Evolutionary conservation across 768 basidiomycete genomes (phyloP).

Genomic region (Clathrus columnatus): DNA sequence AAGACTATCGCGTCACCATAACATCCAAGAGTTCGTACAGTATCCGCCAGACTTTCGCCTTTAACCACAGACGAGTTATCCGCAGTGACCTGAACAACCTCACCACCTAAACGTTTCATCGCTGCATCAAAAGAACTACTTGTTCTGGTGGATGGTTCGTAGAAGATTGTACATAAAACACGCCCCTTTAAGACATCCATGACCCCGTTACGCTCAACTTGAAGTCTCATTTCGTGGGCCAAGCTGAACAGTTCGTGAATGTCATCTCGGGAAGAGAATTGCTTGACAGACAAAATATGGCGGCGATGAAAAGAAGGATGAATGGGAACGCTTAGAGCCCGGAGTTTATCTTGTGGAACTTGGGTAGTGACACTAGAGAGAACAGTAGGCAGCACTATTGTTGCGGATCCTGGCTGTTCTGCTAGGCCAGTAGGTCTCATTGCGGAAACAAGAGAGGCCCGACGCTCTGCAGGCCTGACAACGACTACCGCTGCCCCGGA

Average conservation of each 20-base stretch:
- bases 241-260: slow-evolving; percentile 90
- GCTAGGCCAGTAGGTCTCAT: slow-evolving; percentile 11
- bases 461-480: slow-evolving; percentile 24
- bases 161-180: slow-evolving; percentile 88
- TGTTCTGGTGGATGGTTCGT: slow-evolving; percentile 94
- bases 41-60: slow-evolving; percentile 90
- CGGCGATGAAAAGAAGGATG: slow-evolving; percentile 89
- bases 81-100: slow-evolving; percentile 78
- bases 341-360: slow-evolving; percentile 16
- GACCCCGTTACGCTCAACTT: slow-evolving; percentile 84
- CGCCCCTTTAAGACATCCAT: slow-evolving; percentile 87
- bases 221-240: slow-evolving; percentile 93
- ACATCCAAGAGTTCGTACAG: slow-evolving; percentile 87
- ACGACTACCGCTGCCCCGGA: slow-evolving; percentile 49
- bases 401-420: slow-evolving; percentile 9
- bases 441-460: not conserved
- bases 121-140: slow-evolving; percentile 95
- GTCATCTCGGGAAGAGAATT: slow-evolving; percentile 73
- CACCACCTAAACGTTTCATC: slow-evolving; percentile 96
- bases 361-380: slow-evolving; percentile 22
- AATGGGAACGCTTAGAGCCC: slow-evolving; percentile 38
- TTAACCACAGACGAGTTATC: slow-evolving; percentile 86
- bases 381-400: slow-evolving; percentile 16
- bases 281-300: slow-evolving; percentile 91
- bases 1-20: slow-evolving; percentile 93